A percentile compares a stretch with the other conserved stretches of the same genome.
Evolutionary conservation across 331 rosid species (phyloP).

Genomic region (Quercus tomentella): DNA sequence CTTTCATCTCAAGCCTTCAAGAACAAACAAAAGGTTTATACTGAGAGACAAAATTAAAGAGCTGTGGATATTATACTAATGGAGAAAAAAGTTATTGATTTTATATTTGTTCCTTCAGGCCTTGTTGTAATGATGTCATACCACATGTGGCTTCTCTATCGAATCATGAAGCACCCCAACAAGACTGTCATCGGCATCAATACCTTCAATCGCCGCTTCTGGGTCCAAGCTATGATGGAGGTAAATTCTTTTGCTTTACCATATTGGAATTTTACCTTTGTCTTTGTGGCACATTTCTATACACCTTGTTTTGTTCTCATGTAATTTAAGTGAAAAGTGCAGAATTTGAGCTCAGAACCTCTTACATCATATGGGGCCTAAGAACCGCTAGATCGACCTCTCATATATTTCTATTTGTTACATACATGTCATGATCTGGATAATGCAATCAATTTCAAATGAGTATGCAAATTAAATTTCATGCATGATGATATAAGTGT

Average conservation of each 20-base stretch:
- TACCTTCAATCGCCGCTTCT: constrained; percentile 73
- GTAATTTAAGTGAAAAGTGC: too few relatives aligned
- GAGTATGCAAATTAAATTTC: not conserved
- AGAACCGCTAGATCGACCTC: too few relatives aligned
- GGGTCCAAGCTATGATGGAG: constrained; percentile 97
- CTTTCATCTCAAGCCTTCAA: not conserved
- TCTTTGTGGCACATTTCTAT: not conserved
- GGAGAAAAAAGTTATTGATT: constrained; percentile 57
- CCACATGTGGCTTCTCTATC: constrained; percentile 71
- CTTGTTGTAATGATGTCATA: constrained; percentile 51
- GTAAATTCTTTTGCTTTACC: constrained; percentile 25
- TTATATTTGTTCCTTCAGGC: constrained; percentile 57
- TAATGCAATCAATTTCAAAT: not conserved
- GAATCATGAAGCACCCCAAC: constrained; percentile 52
- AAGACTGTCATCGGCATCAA: constrained; percentile 77
- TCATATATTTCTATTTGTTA: not conserved
- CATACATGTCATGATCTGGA: not conserved
- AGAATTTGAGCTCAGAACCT: too few relatives aligned
- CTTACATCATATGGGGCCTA: too few relatives aligned
- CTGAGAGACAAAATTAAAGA: not conserved
- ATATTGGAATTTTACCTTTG: not conserved
- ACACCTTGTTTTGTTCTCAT: not conserved
- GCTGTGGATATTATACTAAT: constrained; percentile 16
- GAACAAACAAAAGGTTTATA: not conserved
- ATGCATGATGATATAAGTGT: not conserved